Base-by-base conservation (phyloP, 805 yeast species). In the Candida manassasensis region DNA sequence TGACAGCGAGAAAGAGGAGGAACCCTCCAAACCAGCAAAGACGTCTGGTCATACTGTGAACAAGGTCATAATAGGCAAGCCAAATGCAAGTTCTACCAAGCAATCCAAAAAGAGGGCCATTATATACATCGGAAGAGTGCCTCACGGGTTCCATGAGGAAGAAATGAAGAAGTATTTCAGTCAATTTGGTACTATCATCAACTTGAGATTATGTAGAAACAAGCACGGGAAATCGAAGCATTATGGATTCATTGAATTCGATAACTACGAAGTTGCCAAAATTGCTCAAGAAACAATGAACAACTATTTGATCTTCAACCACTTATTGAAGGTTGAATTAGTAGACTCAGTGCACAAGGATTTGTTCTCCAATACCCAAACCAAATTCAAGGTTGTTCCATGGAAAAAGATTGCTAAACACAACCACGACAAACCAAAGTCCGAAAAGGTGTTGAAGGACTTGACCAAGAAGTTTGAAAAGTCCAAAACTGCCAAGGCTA, bases 281-380 rank as follows among this genome's bases (percentile, higher is more conserved):
- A 71, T 88, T 42, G 98, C 96, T 3, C 84, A 84, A 42, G 97
- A 93, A 46, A 81, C 97, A 30, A 93, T 93, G 98, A 81, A 93
- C 62, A 93, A 93, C 63, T 93, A 93, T 52, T 71, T 93, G 43
- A 56, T 93, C 29, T 80, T 85, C 64, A 94, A 94, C 5, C 97
- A 90, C 59, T 74, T 89, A 42, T 66, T 93, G 48, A 81, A 84
- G 60, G 70, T 70, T 42, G 60, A 68, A 16, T 53, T 75, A 12
- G 50, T 75, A 32, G 89, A 84, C 24, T 67, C 74, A 32, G 70
- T 75, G 8, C 73, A 77, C 48, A 69, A 74, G 48, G 71, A 75
- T 44, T 61, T 84, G 44, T 84, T 81, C 60, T 64, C 59, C 35
- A 81, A 82, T 26, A 66, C 78, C 22, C 70, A 75, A 52, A 57